Evolutionary conservation across 495 filamentous ascomycete genomes (phyloP).

Genomic region (Penicillium lividum): DNA sequence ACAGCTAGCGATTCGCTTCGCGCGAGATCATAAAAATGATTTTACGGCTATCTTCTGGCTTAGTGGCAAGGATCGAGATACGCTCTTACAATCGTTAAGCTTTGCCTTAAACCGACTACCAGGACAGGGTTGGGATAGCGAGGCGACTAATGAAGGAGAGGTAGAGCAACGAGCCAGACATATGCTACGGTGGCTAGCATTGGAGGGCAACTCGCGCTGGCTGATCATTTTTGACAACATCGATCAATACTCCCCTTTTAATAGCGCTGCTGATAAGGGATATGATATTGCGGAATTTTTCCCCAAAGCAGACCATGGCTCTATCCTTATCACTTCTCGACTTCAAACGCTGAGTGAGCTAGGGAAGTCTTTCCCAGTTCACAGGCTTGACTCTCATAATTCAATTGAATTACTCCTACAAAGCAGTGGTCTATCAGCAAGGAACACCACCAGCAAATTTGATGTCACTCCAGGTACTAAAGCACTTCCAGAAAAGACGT

Average conservation of each 20-base stretch:
- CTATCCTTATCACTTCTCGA: slow-evolving; percentile 43
- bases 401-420: slow-evolving; percentile 28
- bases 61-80: slow-evolving; percentile 24
- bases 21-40: slow-evolving; percentile 28
- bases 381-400: slow-evolving; percentile 19
- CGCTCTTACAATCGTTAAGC: slow-evolving; percentile 28
- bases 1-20: slow-evolving; percentile 43
- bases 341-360: slow-evolving; percentile 31
- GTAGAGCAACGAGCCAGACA: slow-evolving; percentile 23
- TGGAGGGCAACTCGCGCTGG: slow-evolving; percentile 33
- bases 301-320: slow-evolving; percentile 39
- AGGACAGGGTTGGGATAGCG: slow-evolving; percentile 4
- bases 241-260: slow-evolving; percentile 31
- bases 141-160: slow-evolving; percentile 18
- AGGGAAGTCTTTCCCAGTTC: slow-evolving; percentile 26
- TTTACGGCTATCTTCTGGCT: slow-evolving; percentile 38
- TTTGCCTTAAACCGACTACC: slow-evolving; percentile 22
- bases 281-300: slow-evolving; percentile 40
- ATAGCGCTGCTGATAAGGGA: slow-evolving; percentile 18
- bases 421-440: slow-evolving; percentile 14
- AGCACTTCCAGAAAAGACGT: background rate
- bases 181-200: slow-evolving; percentile 28
- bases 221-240: slow-evolving; percentile 47
- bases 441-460: slow-evolving; percentile 10
- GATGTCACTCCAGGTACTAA: slow-evolving; percentile 14